Evolutionary conservation across 768 basidiomycete species (phyloP).

Genomic region (Mycena filopes): DNA sequence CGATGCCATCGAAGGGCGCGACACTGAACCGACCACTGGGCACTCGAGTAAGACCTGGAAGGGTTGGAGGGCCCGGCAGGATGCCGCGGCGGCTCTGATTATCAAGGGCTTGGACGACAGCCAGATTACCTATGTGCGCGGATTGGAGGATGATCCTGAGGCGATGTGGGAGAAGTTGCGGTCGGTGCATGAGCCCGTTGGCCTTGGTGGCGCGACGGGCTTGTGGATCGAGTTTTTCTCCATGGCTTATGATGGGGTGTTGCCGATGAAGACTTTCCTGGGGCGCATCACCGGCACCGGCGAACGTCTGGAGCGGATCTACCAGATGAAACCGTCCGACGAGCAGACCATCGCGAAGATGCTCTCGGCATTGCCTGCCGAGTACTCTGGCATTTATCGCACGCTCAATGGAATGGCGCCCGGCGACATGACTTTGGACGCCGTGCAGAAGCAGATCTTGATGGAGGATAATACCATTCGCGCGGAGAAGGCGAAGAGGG

Average conservation of each 20-base stretch:
- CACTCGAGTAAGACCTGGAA: background rate
- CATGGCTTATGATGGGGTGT: conserved; percentile 2
- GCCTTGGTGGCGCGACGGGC: conserved; percentile 3
- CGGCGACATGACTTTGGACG: background rate
- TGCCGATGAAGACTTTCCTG: conserved; percentile 14
- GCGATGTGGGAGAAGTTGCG: conserved; percentile 15
- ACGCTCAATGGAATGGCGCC: background rate
- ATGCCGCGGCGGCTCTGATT: conserved; percentile 1
- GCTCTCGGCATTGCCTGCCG: background rate
- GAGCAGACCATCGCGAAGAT: background rate
- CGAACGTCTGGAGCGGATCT: conserved; percentile 2
- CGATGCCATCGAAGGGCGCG: background rate
- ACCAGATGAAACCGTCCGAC: background rate
- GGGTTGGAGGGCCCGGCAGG: background rate
- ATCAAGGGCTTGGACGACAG: conserved; percentile 4
- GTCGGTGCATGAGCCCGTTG: conserved; percentile 6
- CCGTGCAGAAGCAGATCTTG: conserved; percentile 1
- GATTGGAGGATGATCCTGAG: conserved; percentile 2
- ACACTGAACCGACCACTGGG: background rate
- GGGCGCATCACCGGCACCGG: background rate
- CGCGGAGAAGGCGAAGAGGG: background rate
- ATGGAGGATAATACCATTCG: conserved; percentile 9
- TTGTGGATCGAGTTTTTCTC: conserved; percentile 7
- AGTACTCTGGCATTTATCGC: conserved; percentile 7
- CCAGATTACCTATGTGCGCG: conserved; percentile 6